A percentile compares a stretch with the other conserved stretches of the same genome.
Conservation (phyloP, 768 basidiomycete genomes). For the Russula foetens region DNA sequence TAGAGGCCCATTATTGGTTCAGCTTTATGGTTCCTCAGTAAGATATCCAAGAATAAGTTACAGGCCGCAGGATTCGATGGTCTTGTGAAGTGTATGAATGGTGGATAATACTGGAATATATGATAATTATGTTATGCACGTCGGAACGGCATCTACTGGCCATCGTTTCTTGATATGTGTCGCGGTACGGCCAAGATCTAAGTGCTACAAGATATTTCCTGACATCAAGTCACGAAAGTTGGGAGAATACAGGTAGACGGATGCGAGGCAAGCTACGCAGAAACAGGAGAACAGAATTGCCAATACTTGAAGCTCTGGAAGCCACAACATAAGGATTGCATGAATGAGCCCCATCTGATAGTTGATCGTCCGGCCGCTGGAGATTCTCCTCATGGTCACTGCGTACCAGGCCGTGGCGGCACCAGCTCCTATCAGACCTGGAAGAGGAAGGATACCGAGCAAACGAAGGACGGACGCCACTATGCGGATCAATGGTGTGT, state of each 20-base stretch:
- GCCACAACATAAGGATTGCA: constrained; percentile 23
- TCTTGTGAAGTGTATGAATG: neutral
- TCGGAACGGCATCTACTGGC: neutral
- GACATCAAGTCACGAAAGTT: neutral
- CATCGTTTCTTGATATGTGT: neutral
- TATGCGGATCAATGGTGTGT: neutral
- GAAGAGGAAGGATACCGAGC: constrained; percentile 23
- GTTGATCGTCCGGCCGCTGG: constrained; percentile 24
- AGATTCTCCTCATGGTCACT: constrained; percentile 47
- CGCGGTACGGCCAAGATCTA: neutral
- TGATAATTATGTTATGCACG: neutral
- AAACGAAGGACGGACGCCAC: constrained; percentile 15
- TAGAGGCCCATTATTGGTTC: neutral
- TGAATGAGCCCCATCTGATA: constrained; percentile 22
- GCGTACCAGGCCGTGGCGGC: constrained; percentile 59
- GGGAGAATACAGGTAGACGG: neutral
- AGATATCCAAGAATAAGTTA: neutral
- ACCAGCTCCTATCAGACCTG: constrained; percentile 61
- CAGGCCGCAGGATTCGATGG: neutral
- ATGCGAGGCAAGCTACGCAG: neutral
- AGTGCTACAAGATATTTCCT: neutral
- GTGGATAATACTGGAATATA: neutral
- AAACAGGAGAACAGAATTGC: neutral
- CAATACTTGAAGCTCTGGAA: neutral
- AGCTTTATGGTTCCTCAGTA: neutral